Conservation (phyloP, 768 basidiomycete species). For the Mrakia hoshinonis region DNA sequence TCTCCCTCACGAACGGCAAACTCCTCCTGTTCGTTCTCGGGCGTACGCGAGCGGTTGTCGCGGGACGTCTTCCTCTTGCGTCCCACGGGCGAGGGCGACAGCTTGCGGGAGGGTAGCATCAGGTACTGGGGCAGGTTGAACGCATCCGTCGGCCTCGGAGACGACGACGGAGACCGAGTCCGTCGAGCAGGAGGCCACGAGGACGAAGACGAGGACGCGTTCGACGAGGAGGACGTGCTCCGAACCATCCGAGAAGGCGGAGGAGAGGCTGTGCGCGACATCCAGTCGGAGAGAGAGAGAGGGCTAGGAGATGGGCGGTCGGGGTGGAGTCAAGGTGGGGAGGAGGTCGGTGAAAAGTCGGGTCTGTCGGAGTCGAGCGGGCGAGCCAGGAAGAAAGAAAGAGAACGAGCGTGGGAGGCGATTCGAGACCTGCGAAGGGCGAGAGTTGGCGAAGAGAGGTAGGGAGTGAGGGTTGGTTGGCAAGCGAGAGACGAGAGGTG, state of each 20-base stretch:
- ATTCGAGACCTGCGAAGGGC: not conserved
- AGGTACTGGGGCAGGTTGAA: constrained; percentile 12
- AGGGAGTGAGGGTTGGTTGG: constrained; percentile 43
- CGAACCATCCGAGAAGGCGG: not conserved
- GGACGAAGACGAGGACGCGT: not conserved
- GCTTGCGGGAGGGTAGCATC: not conserved
- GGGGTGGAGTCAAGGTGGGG: not conserved
- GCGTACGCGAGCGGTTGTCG: not conserved
- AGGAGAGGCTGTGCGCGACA: not conserved
- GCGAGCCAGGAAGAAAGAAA: not conserved
- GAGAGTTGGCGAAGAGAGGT: constrained; percentile 45
- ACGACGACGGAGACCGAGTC: constrained; percentile 1
- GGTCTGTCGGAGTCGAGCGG: not conserved
- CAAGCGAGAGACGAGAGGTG: constrained; percentile 24
- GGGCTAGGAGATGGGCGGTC: not conserved
- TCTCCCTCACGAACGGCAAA: not conserved
- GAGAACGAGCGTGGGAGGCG: too few relatives aligned
- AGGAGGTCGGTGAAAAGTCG: not conserved
- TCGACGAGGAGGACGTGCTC: not conserved
- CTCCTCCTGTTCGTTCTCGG: not conserved
- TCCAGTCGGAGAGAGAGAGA: not conserved
- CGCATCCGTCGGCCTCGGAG: not conserved
- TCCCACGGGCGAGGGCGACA: not conserved
- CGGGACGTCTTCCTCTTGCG: not conserved
- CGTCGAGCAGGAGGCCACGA: constrained; percentile 1